Percentiles rank a stretch among this genome's conserved stretches.
Evolutionary conservation across 352 stramenopile species (phyloP).

Genomic region (Thraustochytrium sp.): DNA sequence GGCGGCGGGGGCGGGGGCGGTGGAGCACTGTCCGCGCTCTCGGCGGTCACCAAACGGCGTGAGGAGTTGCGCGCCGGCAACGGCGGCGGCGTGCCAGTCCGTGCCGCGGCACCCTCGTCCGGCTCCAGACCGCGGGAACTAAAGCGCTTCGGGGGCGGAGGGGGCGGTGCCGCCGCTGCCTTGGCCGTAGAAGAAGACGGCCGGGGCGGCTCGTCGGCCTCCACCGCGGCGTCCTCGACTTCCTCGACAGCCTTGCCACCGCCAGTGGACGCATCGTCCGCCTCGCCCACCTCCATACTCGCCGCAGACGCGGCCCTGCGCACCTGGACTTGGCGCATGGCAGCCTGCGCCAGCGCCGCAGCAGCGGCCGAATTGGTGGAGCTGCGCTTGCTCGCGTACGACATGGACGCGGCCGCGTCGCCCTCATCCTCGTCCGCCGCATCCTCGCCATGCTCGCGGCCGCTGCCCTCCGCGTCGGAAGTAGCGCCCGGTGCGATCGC

Average conservation of each 20-base stretch:
- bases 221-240: not conserved
- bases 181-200: not conserved
- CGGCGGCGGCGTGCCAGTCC: not conserved
- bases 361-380: not conserved
- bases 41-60: not conserved
- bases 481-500: not conserved
- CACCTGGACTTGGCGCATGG: not conserved
- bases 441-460: not conserved
- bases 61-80: not conserved
- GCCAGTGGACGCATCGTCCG: no score
- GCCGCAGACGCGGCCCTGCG: not conserved
- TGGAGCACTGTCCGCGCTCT: no score
- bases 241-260: not conserved
- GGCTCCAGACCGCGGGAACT: not conserved
- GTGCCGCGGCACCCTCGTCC: not conserved
- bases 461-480: not conserved
- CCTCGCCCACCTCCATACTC: no score
- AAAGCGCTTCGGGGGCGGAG: not conserved
- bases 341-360: not conserved
- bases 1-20: no score
- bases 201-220: not conserved
- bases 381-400: not conserved
- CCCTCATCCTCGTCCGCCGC: not conserved
- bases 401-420: not conserved
- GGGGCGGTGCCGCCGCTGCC: not conserved